Evolutionary conservation across 2,329 filamentous ascomycete genomes (phyloP).

Genomic region (Simplicillium sp.): DNA sequence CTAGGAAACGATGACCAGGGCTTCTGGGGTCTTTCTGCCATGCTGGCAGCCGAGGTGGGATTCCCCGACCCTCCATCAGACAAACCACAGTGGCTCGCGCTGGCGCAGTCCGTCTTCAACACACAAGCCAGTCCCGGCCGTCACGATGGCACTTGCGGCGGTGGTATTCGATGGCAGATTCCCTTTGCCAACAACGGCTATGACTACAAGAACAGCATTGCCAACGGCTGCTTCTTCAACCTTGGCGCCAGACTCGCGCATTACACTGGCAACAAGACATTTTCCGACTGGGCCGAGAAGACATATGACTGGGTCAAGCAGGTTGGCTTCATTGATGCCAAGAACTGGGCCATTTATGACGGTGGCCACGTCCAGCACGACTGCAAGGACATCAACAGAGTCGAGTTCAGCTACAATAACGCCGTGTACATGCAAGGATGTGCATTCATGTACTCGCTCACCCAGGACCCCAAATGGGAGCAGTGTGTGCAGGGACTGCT

Average conservation of each 20-base stretch:
- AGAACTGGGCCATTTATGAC: constrained; percentile 51
- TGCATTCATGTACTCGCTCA: constrained; percentile 53
- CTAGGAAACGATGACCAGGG: constrained; percentile 58
- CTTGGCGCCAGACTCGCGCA: constrained; percentile 59
- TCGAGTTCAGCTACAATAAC: constrained; percentile 53
- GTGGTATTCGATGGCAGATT: constrained; percentile 69
- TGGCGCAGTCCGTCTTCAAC: constrained; percentile 57
- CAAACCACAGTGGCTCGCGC: constrained; percentile 42
- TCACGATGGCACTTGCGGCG: constrained; percentile 45
- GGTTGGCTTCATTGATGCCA: constrained; percentile 49
- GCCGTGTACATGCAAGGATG: constrained; percentile 48
- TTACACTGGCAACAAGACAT: constrained; percentile 59
- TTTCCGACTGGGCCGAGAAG: constrained; percentile 52
- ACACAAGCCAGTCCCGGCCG: constrained; percentile 44
- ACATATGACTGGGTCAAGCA: constrained; percentile 51
- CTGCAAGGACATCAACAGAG: constrained; percentile 44
- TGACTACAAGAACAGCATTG: constrained; percentile 61
- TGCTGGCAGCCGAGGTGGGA: constrained; percentile 46
- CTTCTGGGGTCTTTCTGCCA: constrained; percentile 58
- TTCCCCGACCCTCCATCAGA: constrained; percentile 44
- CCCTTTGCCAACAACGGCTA: constrained; percentile 66
- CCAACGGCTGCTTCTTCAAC: constrained; percentile 56
- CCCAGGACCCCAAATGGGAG: constrained; percentile 41
- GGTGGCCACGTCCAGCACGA: constrained; percentile 41
- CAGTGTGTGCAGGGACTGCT: constrained; percentile 31